Base-by-base conservation (phyloP, 768 basidiomycete species). In the Termitomyces heimii region DNA sequence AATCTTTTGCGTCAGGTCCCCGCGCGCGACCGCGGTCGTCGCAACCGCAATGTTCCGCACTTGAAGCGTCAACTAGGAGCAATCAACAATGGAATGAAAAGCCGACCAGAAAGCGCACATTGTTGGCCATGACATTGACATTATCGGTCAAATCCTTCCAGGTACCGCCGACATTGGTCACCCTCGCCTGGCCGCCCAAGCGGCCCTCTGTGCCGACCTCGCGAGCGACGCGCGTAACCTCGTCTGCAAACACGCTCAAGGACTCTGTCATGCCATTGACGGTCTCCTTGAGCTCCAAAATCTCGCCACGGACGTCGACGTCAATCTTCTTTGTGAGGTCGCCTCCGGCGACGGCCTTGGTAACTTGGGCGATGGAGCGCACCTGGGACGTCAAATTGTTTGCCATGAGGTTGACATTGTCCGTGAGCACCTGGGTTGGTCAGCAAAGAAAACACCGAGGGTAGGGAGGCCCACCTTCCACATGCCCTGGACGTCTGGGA, bases 61-160 rank as follows among this genome's bases (percentile, higher is more conserved):
- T 87, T 96, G 93, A 47, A 91, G 71, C 7, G 94, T 98, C 73
- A 97, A 78, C 88, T 92, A 61, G 7, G 7, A 28, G 3, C 8
- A 34, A 32, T n/a, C n/a, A n/a, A n/a, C n/a, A n/a, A n/a, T n/a
- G n/a, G n/a, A n/a, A n/a, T n/a, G n/a, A n/a, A n/a, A n/a, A n/a
- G n/a, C n/a, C n/a, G n/a, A n/a, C n/a, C n/a, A n/a, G n/a, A n/a
- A n/a, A n/a, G n/a, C 85, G 60, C 62, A 92, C 88, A 65, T 97
- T 97, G 42, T 85, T 85, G 42, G 94, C 94, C 94, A 96, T 96
- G 65, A 92, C 84, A 68, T 96, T 97, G 63, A 97, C 94, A 70
- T 92, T 94, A 67, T 95, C 92, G 49, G 94, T 95, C 74, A 98
- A 77, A 68, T 94, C 90, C 77, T 94, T 94, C 97, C 97, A 98